Percentiles rank a stretch among this genome's conserved stretches.
Evolutionary conservation across 2,329 filamentous ascomycete species (phyloP).

Genomic region (Arachnomyces sp.): DNA sequence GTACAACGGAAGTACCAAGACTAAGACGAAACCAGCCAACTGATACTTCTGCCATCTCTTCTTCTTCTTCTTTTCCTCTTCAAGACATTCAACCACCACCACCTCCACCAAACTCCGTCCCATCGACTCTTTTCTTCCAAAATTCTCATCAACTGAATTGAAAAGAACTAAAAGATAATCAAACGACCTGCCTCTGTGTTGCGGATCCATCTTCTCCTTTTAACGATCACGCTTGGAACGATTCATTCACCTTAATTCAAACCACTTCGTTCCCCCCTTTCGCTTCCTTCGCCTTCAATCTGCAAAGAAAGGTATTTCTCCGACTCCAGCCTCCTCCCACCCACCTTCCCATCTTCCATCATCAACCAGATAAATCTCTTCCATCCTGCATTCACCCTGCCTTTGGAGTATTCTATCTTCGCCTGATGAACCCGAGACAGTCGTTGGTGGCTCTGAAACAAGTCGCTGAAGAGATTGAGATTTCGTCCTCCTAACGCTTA

Average conservation of each 20-base stretch:
- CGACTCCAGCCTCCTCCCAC: too few species aligned
- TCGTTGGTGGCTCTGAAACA: too few species aligned
- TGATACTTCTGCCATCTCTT: conserved; percentile 1
- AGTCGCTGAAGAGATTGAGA: too few species aligned
- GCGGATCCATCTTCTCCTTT: neutral
- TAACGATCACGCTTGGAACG: neutral
- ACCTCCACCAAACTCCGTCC: neutral
- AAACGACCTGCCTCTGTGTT: conserved; percentile 5
- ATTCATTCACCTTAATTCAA: neutral
- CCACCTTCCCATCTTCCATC: too few species aligned
- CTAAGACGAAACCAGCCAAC: neutral
- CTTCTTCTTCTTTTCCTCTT: conserved; percentile 2
- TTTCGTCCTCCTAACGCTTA: too few species aligned
- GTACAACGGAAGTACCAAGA: conserved; percentile 2
- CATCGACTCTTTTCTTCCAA: neutral
- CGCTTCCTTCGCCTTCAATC: neutral
- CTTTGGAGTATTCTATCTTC: too few species aligned
- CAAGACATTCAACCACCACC: conserved; percentile 1
- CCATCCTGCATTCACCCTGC: too few species aligned
- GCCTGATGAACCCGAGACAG: too few species aligned
- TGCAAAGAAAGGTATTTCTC: neutral
- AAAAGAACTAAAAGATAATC: too few species aligned
- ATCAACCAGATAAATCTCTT: too few species aligned
- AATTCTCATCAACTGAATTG: conserved; percentile 1
- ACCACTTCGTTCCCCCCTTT: neutral